Evolutionary conservation across 208 protist species (phyloP).

Genomic region (Balamuthia mandrillaris): DNA sequence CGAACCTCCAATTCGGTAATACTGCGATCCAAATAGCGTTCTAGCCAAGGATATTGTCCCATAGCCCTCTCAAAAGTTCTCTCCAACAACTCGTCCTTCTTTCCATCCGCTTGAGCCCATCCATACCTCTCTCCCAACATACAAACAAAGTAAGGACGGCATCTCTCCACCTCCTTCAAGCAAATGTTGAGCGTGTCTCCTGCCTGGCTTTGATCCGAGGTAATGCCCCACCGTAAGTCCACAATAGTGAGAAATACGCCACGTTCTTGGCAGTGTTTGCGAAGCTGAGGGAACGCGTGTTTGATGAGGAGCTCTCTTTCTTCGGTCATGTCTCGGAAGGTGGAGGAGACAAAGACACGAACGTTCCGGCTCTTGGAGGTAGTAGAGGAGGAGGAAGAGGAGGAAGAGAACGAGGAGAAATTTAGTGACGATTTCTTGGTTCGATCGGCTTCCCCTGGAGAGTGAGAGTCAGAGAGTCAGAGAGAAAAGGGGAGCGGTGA

Average conservation of each 20-base stretch:
- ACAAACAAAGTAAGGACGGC: neutral
- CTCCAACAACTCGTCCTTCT: neutral
- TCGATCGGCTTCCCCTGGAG: too few species aligned
- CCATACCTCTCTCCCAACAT: constrained; percentile 7
- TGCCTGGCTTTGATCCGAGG: constrained; percentile 16
- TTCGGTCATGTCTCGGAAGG: constrained; percentile 33
- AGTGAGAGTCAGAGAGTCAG: too few species aligned
- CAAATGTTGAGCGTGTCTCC: neutral
- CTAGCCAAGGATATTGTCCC: constrained; percentile 13
- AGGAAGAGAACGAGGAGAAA: too few species aligned
- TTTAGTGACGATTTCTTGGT: too few species aligned
- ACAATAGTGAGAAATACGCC: constrained; percentile 30
- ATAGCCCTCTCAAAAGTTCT: constrained; percentile 17
- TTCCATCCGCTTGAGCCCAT: neutral
- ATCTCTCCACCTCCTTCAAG: neutral
- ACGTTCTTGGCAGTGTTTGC: neutral
- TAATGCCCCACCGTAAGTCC: constrained; percentile 53
- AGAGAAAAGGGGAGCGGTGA: too few species aligned
- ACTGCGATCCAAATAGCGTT: neutral
- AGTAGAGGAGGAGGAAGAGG: too few species aligned
- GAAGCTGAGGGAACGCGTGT: neutral
- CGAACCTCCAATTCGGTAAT: constrained; percentile 32
- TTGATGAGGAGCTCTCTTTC: constrained; percentile 45
- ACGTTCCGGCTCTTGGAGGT: neutral
- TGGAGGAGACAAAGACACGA: constrained; percentile 26